phyloP scores from a whole-genome alignment of 192 early-diverging fungal species.

The Coemansia sp. region DNA sequence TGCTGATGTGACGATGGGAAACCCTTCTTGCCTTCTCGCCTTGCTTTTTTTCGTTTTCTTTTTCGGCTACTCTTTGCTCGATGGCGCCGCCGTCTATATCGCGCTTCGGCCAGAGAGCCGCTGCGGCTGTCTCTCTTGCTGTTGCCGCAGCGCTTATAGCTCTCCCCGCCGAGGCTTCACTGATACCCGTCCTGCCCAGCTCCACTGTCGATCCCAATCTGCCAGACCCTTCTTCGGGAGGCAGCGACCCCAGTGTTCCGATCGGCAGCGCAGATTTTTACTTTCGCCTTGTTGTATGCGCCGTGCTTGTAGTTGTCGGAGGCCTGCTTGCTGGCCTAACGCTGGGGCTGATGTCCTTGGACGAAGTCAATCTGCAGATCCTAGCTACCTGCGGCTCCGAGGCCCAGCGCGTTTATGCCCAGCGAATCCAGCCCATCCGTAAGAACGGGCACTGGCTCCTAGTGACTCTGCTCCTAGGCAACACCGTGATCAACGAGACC shows the following conservation, averaged over 20 bases:
- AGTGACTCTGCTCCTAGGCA: constrained; percentile 86
- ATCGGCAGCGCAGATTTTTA: constrained; percentile 39
- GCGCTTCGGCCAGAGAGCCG: background rate
- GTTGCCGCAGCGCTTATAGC: background rate
- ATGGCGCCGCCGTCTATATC: constrained; percentile 6
- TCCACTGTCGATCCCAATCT: background rate
- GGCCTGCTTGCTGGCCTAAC: constrained; percentile 75
- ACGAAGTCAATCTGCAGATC: constrained; percentile 78
- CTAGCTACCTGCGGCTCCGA: constrained; percentile 75
- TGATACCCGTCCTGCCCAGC: background rate
- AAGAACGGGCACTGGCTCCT: constrained; percentile 92
- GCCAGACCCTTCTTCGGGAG: background rate
- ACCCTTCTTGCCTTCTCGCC: background rate
- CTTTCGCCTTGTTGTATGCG: constrained; percentile 53
- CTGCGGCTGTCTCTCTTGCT: background rate
- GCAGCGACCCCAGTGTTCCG: background rate
- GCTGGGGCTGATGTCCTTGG: constrained; percentile 77
- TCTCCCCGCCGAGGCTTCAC: background rate
- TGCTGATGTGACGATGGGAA: background rate
- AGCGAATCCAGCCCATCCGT: constrained; percentile 79
- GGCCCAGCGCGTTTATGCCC: constrained; percentile 70
- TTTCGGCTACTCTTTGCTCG: background rate
- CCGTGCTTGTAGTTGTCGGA: constrained; percentile 71
- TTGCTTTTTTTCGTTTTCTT: background rate
- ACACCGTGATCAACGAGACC: constrained; percentile 95